These are phyloP conservation scores for Scopulariopsis brevicaulis DNA, from an alignment of 2,329 filamentous ascomycete species.

Conservation along the genomic window DNA sequence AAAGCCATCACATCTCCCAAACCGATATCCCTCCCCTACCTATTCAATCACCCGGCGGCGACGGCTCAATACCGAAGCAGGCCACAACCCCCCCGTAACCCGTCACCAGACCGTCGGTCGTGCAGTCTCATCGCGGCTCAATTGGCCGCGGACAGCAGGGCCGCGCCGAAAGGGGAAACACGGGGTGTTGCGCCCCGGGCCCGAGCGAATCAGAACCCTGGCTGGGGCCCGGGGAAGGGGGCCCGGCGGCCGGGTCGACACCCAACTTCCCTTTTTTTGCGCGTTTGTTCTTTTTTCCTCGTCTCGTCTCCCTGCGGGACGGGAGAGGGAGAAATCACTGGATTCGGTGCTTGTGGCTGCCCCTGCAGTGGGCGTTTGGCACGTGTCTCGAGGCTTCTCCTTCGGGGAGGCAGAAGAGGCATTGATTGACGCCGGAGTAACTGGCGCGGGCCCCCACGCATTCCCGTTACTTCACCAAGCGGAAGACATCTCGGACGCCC, in stretches of 20 bases:
- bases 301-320: background rate
- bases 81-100: too few relatives aligned
- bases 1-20: too few relatives aligned
- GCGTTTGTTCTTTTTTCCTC: background rate
- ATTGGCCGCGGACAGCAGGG: background rate
- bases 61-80: too few relatives aligned
- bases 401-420: too few relatives aligned
- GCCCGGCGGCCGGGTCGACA: background rate
- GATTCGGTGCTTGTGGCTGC: background rate
- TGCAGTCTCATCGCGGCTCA: background rate
- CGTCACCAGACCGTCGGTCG: too few relatives aligned
- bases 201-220: background rate
- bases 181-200: background rate
- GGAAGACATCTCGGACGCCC: background rate
- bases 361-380: background rate
- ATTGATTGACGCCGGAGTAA: too few relatives aligned
- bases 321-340: background rate
- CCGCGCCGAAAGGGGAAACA: background rate
- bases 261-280: background rate
- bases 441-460: background rate
- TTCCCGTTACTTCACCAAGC: background rate
- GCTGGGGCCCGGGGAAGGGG: background rate
- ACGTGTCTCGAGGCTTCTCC: background rate
- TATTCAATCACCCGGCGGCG: too few relatives aligned
- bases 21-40: too few relatives aligned